Conservation (phyloP, 495 filamentous ascomycete species). For the Talaromyces wortmannii region DNA sequence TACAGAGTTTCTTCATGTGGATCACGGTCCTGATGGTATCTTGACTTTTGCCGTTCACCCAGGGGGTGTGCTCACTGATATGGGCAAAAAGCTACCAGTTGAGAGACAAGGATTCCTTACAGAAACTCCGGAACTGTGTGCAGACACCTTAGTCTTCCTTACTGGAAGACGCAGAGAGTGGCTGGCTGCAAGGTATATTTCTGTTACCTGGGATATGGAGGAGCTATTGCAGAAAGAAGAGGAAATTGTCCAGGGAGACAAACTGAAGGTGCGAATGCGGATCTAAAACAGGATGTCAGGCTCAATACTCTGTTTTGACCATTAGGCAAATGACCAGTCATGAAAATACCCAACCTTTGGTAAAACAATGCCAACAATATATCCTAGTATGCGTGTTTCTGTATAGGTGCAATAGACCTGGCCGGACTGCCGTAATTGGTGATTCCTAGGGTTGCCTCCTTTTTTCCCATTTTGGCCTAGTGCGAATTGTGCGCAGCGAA, state of each 20-base stretch:
- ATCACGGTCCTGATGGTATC: constrained; percentile 38
- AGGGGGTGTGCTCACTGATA: constrained; percentile 39
- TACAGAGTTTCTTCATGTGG: constrained; percentile 28
- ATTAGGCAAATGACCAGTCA: too few species aligned
- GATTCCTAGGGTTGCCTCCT: too few species aligned
- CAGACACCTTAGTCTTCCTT: constrained; percentile 42
- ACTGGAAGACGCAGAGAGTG: constrained; percentile 39
- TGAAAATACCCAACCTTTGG: too few species aligned
- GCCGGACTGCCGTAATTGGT: too few species aligned
- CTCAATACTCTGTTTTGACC: too few species aligned
- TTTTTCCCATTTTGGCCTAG: too few species aligned
- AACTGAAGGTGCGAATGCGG: constrained; percentile 39
- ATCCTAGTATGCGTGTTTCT: too few species aligned
- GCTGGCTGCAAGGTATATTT: constrained; percentile 44
- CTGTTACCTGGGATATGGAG: constrained; percentile 38
- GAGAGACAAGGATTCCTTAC: constrained; percentile 18
- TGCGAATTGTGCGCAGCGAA: too few species aligned
- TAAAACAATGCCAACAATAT: too few species aligned
- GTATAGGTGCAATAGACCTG: too few species aligned
- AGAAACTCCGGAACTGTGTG: constrained; percentile 37
- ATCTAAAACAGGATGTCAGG: too few species aligned
- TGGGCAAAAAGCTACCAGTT: constrained; percentile 19
- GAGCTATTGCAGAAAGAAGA: constrained; percentile 37
- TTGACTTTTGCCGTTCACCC: constrained; percentile 43
- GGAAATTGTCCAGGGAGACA: constrained; percentile 32